Evolutionary conservation across 75 land plant species (phyloP).

Genomic region (Picea glauca): DNA sequence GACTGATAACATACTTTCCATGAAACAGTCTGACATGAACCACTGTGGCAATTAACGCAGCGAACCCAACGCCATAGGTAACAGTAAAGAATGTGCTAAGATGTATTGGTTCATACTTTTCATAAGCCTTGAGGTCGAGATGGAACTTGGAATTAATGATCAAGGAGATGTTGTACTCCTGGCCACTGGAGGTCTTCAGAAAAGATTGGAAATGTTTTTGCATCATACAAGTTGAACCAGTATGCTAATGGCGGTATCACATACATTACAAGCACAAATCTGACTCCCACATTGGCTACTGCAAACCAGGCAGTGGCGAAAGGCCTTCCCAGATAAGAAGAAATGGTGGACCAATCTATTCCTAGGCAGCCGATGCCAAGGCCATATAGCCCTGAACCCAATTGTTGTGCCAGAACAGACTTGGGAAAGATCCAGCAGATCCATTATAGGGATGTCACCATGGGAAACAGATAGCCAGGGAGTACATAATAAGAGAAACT

Average conservation of each 20-base stretch:
- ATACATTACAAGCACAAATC: conserved; percentile 50
- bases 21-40: conserved; percentile 70
- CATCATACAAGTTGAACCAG: conserved; percentile 53
- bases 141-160: conserved; percentile 43
- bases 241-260: conserved; percentile 55
- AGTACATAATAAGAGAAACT: conserved; percentile 69
- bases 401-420: conserved; percentile 59
- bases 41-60: conserved; percentile 55
- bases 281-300: conserved; percentile 54
- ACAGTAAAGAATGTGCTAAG: conserved; percentile 65
- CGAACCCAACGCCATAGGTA: conserved; percentile 78
- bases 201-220: conserved; percentile 65
- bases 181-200: conserved; percentile 34
- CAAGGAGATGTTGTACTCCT: conserved; percentile 36
- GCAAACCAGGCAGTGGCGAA: conserved; percentile 71
- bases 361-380: conserved; percentile 62
- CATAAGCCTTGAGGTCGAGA: conserved; percentile 45
- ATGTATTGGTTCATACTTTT: conserved; percentile 11
- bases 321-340: conserved; percentile 62
- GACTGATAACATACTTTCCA: conserved; percentile 48
- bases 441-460: conserved; percentile 63
- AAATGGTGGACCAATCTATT: conserved; percentile 70
- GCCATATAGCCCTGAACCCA: conserved; percentile 67
- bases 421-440: conserved; percentile 55
- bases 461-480: conserved; percentile 67